Evolutionary conservation across 352 stramenopile genomes (phyloP).

Genomic region (Globisporangium middletonii): DNA sequence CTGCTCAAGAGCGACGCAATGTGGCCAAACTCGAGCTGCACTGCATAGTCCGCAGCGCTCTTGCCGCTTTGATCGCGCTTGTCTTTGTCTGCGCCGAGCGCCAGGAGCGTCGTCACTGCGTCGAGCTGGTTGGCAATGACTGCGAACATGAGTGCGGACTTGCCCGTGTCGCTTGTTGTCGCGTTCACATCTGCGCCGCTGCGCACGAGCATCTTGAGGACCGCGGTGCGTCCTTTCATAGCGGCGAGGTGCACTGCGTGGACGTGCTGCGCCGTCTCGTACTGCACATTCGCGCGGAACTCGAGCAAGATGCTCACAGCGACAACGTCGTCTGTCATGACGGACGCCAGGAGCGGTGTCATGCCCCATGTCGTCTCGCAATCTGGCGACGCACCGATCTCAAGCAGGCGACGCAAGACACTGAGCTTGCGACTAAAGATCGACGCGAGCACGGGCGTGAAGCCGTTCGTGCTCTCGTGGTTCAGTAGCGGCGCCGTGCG

Average conservation of each 20-base stretch:
- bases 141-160: constrained; percentile 47
- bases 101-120: constrained; percentile 30
- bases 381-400: constrained; percentile 40
- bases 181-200: constrained; percentile 29
- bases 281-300: constrained; percentile 28
- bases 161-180: constrained; percentile 15
- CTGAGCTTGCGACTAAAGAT: constrained; percentile 32
- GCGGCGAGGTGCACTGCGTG: constrained; percentile 36
- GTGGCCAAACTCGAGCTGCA: constrained; percentile 15
- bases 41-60: constrained; percentile 33
- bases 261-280: constrained; percentile 29
- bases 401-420: constrained; percentile 37
- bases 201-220: constrained; percentile 36
- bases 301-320: constrained; percentile 40
- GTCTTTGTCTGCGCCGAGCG: constrained; percentile 28
- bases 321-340: constrained; percentile 44
- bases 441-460: constrained; percentile 43
- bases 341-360: constrained; percentile 40
- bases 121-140: constrained; percentile 33
- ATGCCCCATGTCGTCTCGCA: constrained; percentile 34
- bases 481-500: constrained; percentile 20
- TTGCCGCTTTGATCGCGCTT: constrained; percentile 18
- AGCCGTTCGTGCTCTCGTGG: constrained; percentile 46
- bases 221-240: constrained; percentile 36
- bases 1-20: constrained; percentile 30